Conservation (phyloP, 2,329 filamentous ascomycete genomes). For the Pyrenochaeta sp. region DNA sequence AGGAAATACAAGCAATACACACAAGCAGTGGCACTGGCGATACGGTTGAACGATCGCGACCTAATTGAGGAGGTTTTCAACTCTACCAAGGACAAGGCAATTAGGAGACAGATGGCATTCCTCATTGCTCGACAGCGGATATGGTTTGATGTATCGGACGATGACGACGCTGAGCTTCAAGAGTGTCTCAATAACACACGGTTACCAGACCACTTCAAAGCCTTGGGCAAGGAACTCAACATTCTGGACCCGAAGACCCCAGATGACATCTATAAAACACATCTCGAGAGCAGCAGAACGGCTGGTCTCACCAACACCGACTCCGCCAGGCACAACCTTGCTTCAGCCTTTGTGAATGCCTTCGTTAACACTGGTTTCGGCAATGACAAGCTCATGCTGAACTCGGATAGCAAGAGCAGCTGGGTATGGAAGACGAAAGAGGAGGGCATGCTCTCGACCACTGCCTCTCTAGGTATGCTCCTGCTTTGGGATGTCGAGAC, state of each 20-base stretch:
- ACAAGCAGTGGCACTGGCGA: constrained; percentile 92
- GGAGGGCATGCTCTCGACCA: constrained; percentile 95
- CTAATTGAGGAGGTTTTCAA: constrained; percentile 85
- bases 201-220: constrained; percentile 91
- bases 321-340: constrained; percentile 93
- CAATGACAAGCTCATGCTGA: constrained; percentile 97
- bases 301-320: constrained; percentile 94
- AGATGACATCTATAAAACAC: constrained; percentile 99
- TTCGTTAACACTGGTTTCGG: constrained; percentile 97
- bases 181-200: constrained; percentile 90
- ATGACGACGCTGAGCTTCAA: constrained; percentile 76
- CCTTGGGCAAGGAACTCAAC: constrained; percentile 93
- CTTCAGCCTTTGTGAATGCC: constrained; percentile 94
- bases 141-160: constrained; percentile 75
- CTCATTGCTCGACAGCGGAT: constrained; percentile 92
- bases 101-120: constrained; percentile 95
- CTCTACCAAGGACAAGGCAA: constrained; percentile 77
- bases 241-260: constrained; percentile 96
- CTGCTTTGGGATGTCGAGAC: constrained; percentile 93
- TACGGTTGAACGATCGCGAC: constrained; percentile 86
- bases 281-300: constrained; percentile 93
- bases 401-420: constrained; percentile 80
- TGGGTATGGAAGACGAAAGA: constrained; percentile 99
- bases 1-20: constrained; percentile 90
- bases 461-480: constrained; percentile 90